Conservation (phyloP, 805 yeast species). For the Sungouiella thailandica region DNA sequence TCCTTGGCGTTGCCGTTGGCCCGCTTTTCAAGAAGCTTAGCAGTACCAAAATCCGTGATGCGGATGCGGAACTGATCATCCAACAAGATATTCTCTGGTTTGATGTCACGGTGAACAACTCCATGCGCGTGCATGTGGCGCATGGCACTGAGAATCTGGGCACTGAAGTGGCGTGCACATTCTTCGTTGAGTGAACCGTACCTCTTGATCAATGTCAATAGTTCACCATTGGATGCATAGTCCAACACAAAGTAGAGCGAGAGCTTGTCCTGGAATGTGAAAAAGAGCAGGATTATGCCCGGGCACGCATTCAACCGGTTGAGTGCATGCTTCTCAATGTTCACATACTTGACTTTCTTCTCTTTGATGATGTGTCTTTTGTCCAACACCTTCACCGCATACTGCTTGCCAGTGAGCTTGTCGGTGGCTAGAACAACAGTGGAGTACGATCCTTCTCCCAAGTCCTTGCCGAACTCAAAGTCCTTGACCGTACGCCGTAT, state of each 20-base stretch:
- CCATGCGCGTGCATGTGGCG: slow-evolving; percentile 71
- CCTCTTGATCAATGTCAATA: slow-evolving; percentile 60
- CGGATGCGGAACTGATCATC: slow-evolving; percentile 58
- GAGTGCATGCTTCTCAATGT: slow-evolving; percentile 75
- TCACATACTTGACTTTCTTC: slow-evolving; percentile 79
- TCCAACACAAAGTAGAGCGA: slow-evolving; percentile 72
- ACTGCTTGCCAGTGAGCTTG: slow-evolving; percentile 49
- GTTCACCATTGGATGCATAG: slow-evolving; percentile 77
- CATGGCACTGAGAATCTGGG: slow-evolving; percentile 71
- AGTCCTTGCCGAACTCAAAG: slow-evolving; percentile 36
- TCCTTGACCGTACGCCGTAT: slow-evolving; percentile 36
- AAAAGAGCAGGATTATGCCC: slow-evolving; percentile 65
- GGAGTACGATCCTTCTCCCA: slow-evolving; percentile 44
- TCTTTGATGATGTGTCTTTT: slow-evolving; percentile 76
- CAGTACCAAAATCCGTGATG: slow-evolving; percentile 84
- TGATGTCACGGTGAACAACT: slow-evolving; percentile 74
- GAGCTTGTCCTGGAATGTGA: slow-evolving; percentile 75
- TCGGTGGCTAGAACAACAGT: slow-evolving; percentile 44
- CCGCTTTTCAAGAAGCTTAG: slow-evolving; percentile 58
- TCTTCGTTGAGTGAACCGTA: slow-evolving; percentile 69
- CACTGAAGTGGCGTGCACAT: slow-evolving; percentile 61
- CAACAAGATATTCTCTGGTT: slow-evolving; percentile 75
- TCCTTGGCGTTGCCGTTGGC: slow-evolving; percentile 29
- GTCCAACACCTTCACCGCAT: slow-evolving; percentile 73
- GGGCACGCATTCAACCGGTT: slow-evolving; percentile 57